These are phyloP conservation scores for Alternaria postmessia DNA, from an alignment of 2,329 filamentous ascomycete species.

Conservation along the genomic window DNA sequence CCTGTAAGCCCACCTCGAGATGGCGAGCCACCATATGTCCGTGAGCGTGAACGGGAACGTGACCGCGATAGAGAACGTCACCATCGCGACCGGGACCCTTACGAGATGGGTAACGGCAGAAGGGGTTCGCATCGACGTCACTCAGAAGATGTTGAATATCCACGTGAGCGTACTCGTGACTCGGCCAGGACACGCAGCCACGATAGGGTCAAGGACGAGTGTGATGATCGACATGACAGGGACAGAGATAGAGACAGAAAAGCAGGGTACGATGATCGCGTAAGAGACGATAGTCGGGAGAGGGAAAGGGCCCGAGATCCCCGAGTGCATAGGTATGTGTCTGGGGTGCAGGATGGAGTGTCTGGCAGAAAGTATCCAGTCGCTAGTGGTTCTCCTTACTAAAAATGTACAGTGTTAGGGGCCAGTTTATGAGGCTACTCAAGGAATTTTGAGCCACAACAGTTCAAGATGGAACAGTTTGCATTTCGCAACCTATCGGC, in stretches of 20 bases:
- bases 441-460: conserved; percentile 29
- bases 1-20: conserved; percentile 34
- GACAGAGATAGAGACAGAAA: conserved; percentile 5
- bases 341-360: conserved; percentile 46
- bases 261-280: background rate
- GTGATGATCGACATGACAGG: conserved; percentile 29
- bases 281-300: conserved; percentile 23
- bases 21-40: conserved; percentile 28
- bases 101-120: conserved; percentile 19
- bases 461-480: background rate
- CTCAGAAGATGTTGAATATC: conserved; percentile 37
- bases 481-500: background rate
- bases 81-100: conserved; percentile 18
- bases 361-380: conserved; percentile 45
- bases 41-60: conserved; percentile 27
- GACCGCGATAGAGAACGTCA: conserved; percentile 26
- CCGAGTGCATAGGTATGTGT: conserved; percentile 44
- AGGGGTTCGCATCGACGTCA: conserved; percentile 30
- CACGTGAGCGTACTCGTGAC: conserved; percentile 33
- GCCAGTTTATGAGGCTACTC: conserved; percentile 26
- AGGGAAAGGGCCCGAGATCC: conserved; percentile 31
- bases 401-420: conserved; percentile 26
- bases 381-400: conserved; percentile 28
- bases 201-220: conserved; percentile 39
- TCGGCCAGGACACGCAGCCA: conserved; percentile 36